Base-by-base conservation (phyloP, 1,139 yeast species). In the Lodderomyces pseudojiufengensis region DNA sequence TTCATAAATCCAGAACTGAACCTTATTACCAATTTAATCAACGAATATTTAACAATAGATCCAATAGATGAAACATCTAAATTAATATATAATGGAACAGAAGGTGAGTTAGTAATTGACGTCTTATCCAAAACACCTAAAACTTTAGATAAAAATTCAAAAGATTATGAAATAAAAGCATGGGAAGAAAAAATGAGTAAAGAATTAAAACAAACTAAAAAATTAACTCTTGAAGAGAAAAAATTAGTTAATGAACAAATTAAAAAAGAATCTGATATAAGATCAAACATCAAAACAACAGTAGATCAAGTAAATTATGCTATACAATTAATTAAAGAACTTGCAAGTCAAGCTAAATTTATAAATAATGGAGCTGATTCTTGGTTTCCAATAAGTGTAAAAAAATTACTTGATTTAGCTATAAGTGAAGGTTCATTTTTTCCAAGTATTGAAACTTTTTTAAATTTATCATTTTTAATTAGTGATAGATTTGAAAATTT, bases 151-250 rank as follows among this genome's bases (percentile, higher is more conserved):
- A 85, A 84, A 51, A 85, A 85, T 52, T 61, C 84, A 3, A 86
- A 79, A 52, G 96, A 88, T 50, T 86, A 85, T 52, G 95, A 85
- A 49, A 84, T 88, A 11, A 69, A 76, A 44, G 80, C 85, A 52
- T 92, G 98, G 97, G 98, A 92, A 56, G 90, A 83, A 50, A 75
- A 76, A 35, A 74, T 92, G 32, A 77, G 90, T 49, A 78, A 78
- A 46, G 92, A 86, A 52, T 68, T 87, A 39, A 59, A 60, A 33
- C 47, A 42, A 5, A 57, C 55, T 4, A 78, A 73, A 58, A 84
- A 82, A 50, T 65, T 82, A 33, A 72, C 95, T 8, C 84, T 78
- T 47, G 97, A 88, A 50, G 95, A 92, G 42, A 84, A 79, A 48
- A 61, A 51, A 0, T 56, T 74, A 40, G 78, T 84, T 2, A 70